A percentile compares a stretch with the other conserved stretches of the same genome.
These are phyloP conservation scores for Cryphonectria parasitica DNA, from an alignment of 2,329 filamentous ascomycete species.

Conservation along the genomic window DNA sequence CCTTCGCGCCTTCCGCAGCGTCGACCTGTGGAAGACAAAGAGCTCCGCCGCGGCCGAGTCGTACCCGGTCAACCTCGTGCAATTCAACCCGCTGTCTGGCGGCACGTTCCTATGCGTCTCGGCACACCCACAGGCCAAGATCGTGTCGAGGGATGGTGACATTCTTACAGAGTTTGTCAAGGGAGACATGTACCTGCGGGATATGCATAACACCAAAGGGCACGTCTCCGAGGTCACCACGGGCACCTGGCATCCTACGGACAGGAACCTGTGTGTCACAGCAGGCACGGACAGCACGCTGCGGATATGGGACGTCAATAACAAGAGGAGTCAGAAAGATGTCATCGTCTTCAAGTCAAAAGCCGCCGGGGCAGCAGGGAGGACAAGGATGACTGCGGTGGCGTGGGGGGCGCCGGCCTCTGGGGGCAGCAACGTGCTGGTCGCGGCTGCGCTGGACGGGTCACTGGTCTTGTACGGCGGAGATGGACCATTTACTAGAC, in stretches of 20 bases:
- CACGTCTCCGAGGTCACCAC: conserved; percentile 91
- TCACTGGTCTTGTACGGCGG: conserved; percentile 91
- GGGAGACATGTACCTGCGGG: conserved; percentile 96
- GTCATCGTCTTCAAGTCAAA: conserved; percentile 96
- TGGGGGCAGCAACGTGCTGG: conserved; percentile 77
- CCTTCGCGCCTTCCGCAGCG: conserved; percentile 86
- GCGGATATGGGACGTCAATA: conserved; percentile 95
- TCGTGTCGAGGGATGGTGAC: conserved; percentile 88
- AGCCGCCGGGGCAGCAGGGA: conserved; percentile 82
- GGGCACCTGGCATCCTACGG: conserved; percentile 87
- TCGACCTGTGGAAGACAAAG: conserved; percentile 85
- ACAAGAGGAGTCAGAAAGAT: conserved; percentile 86
- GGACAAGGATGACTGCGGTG: conserved; percentile 92
- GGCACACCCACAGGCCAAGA: conserved; percentile 86
- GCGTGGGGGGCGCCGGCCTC: conserved; percentile 80
- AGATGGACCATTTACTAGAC: conserved; percentile 82
- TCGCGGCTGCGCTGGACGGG: conserved; percentile 85
- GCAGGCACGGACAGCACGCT: conserved; percentile 94
- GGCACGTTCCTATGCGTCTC: conserved; percentile 83
- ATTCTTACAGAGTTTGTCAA: conserved; percentile 88
- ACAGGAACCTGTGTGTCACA: conserved; percentile 84
- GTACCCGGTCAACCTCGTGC: conserved; percentile 83
- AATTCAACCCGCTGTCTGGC: conserved; percentile 84
- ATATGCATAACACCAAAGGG: conserved; percentile 97
- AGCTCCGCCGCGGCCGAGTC: conserved; percentile 73